phyloP scores from a whole-genome alignment of 768 basidiomycete species.

The Candolleomyces eurysporus region DNA sequence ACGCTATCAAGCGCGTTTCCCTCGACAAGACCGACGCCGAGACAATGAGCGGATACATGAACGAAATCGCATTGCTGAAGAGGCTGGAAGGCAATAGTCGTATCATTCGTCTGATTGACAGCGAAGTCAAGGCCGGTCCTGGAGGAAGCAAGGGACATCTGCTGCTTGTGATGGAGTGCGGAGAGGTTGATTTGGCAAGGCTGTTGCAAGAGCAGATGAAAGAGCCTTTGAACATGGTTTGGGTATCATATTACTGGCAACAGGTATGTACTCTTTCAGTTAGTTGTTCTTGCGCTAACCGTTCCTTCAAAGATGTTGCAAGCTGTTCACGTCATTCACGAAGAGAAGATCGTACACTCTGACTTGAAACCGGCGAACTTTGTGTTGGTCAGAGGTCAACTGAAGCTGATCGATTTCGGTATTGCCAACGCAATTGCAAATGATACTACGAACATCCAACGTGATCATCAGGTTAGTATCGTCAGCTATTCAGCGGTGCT shows the following conservation, averaged over 20 bases:
- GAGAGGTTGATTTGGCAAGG: slow-evolving; percentile 88
- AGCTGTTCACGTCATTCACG: slow-evolving; percentile 97
- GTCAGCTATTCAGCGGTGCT: background rate
- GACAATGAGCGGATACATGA: slow-evolving; percentile 90
- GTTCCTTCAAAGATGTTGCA: slow-evolving; percentile 76
- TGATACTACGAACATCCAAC: slow-evolving; percentile 96
- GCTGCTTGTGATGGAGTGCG: slow-evolving; percentile 94
- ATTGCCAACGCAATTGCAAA: slow-evolving; percentile 99
- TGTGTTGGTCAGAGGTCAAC: slow-evolving; percentile 88
- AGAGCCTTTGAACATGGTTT: slow-evolving; percentile 86
- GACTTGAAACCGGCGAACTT: slow-evolving; percentile 99
- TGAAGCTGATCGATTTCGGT: slow-evolving; percentile 99
- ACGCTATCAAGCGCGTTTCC: slow-evolving; percentile 89
- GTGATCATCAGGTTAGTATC: slow-evolving; percentile 81
- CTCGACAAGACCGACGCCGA: slow-evolving; percentile 88
- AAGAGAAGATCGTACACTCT: slow-evolving; percentile 98
- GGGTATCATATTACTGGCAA: slow-evolving; percentile 95
- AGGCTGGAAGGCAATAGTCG: slow-evolving; percentile 92
- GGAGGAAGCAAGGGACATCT: slow-evolving; percentile 72
- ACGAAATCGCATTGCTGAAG: slow-evolving; percentile 91
- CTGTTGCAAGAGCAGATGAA: slow-evolving; percentile 82
- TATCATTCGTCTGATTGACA: slow-evolving; percentile 90
- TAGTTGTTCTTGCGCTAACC: slow-evolving; percentile 1
- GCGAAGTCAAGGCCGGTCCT: slow-evolving; percentile 75
- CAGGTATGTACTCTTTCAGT: slow-evolving; percentile 56